Base-by-base conservation (phyloP, 495 filamentous ascomycete species). In the Cenococcum geophilum region DNA sequence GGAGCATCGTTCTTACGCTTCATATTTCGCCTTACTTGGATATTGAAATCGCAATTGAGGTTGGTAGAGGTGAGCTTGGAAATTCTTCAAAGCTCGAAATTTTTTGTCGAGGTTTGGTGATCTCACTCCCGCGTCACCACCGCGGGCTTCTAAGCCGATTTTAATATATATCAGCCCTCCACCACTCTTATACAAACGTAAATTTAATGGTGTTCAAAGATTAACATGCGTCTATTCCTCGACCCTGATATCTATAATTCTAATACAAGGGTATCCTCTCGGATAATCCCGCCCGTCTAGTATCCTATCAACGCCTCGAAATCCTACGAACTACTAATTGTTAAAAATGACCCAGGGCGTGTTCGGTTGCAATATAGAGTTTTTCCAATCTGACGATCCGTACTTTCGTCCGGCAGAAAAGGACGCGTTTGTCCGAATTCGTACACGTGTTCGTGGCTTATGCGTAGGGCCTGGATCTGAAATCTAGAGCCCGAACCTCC, bases 1-100 rank as follows among this genome's bases (percentile, higher is more conserved):
- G 5, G 70, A 72, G 34, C 70, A 65, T 78, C 74, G 36, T 76
- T 79, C 71, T 82, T 83, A 68, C 81, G 80, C 75, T 83, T 83
- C 80, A 83, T 83, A 1, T 16, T 18, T 18, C 18, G 11, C 18
- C 40, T 14, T 14, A 10, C 4, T 18, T 14, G 1, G 40, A 45
- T 16, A 18, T 18, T 4, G 11, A 4, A 10, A 45, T 14, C 18
- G 40, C 4, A 45, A 18, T 25, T 35, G 23, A 55, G 25, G 8
- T 49, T 25, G 54, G 59, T 52, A 1, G 55, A 48, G 48, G n/a
- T 55, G 27, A 32, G 27, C 3, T 32, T 18, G 56, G 40, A 57
- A 48, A 32, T 32, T 32, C 27, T 53, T 60, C 34, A 27, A 51
- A 36, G 52, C 51, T 60, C 45, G 57, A 58, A 61, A 64, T 54